phyloP scores from a whole-genome alignment of 352 stramenopile species.

The Pythium sp. region DNA sequence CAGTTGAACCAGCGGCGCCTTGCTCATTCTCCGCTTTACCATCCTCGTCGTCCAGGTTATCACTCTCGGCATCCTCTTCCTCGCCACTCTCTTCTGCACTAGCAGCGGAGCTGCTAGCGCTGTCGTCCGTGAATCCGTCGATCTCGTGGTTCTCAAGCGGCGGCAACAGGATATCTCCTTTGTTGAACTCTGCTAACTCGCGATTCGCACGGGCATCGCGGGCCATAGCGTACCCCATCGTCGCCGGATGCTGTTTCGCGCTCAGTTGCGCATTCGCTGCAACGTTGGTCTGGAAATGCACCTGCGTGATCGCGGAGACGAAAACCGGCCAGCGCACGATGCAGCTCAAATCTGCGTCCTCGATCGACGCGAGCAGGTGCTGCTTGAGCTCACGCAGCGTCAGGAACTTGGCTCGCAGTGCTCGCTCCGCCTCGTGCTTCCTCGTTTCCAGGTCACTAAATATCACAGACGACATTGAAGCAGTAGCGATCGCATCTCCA shows the following conservation, averaged over 20 bases:
- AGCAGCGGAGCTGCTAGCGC: constrained; percentile 59
- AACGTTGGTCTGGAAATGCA: constrained; percentile 43
- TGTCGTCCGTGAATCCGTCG: constrained; percentile 79
- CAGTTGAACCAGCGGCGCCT: constrained; percentile 8
- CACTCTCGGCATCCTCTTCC: constrained; percentile 22
- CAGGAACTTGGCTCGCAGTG: constrained; percentile 32
- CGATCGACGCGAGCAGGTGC: constrained; percentile 54
- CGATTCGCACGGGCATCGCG: constrained; percentile 24
- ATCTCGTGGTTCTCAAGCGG: constrained; percentile 60
- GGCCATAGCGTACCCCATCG: constrained; percentile 52
- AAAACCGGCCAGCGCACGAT: constrained; percentile 56
- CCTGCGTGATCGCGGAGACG: constrained; percentile 44
- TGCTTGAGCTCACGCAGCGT: constrained; percentile 37
- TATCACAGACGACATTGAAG: neutral
- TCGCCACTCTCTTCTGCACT: constrained; percentile 43
- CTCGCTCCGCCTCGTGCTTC: constrained; percentile 19
- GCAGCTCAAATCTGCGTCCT: constrained; percentile 48
- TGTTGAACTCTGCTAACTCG: constrained; percentile 36
- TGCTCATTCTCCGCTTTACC: constrained; percentile 5
- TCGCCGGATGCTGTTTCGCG: constrained; percentile 40
- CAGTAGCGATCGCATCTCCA: constrained; percentile 3
- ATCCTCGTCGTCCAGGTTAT: constrained; percentile 17
- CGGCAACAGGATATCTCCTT: constrained; percentile 50
- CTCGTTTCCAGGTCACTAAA: constrained; percentile 23
- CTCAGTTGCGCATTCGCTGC: constrained; percentile 19